Evolutionary conservation across 2,329 filamentous ascomycete genomes (phyloP).

Genomic region (Colletotrichum chrysophilum): DNA sequence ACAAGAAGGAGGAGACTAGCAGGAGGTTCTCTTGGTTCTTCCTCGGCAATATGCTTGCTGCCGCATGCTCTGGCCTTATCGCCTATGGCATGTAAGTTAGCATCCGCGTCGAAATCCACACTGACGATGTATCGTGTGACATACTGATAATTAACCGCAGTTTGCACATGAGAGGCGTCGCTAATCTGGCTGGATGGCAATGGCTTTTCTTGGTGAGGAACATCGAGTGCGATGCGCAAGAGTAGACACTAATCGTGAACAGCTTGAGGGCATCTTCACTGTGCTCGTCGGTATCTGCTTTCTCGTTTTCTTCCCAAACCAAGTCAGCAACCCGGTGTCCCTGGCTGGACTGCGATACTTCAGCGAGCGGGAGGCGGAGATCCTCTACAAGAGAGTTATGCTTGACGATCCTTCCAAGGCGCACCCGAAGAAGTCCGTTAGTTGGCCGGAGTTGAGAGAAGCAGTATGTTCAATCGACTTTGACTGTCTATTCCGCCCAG

Average conservation of each 20-base stretch:
- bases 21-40: slow-evolving; percentile 51
- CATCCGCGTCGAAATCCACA: not conserved
- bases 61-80: slow-evolving; percentile 43
- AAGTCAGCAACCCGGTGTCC: slow-evolving; percentile 32
- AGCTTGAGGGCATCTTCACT: slow-evolving; percentile 43
- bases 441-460: slow-evolving; percentile 34
- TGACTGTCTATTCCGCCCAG: not conserved
- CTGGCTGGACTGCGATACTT: slow-evolving; percentile 35
- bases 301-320: slow-evolving; percentile 33
- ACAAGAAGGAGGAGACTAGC: slow-evolving; percentile 49
- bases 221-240: not conserved
- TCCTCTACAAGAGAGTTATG: slow-evolving; percentile 36
- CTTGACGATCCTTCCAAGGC: slow-evolving; percentile 40
- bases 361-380: slow-evolving; percentile 37
- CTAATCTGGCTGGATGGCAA: slow-evolving; percentile 35
- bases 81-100: slow-evolving; percentile 43
- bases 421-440: slow-evolving; percentile 32
- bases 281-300: slow-evolving; percentile 36
- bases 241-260: not conserved
- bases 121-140: not conserved
- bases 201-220: slow-evolving; percentile 35
- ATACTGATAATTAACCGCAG: slow-evolving; percentile 3
- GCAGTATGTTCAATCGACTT: slow-evolving; percentile 29
- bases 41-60: slow-evolving; percentile 47
- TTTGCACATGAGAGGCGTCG: slow-evolving; percentile 36